Base-by-base conservation (phyloP, 495 filamentous ascomycete species). In the Daldinia childiae region DNA sequence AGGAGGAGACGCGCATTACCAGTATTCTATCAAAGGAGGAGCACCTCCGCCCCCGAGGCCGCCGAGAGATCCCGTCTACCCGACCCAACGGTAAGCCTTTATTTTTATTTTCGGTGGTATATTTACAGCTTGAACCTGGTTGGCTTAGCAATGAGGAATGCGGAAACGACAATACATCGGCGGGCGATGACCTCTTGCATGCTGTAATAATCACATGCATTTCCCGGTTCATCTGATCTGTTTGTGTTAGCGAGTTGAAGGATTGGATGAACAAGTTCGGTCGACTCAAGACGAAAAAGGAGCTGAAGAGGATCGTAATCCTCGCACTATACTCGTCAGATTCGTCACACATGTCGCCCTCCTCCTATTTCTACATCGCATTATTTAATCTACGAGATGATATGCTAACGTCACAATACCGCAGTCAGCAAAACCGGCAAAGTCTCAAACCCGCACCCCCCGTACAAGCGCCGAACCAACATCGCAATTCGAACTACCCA, bases 401-500 rank as follows among this genome's bases (percentile, higher is more conserved):
- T 74, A 74, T 74, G 71, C 76, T 76, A 66, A 78, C 71, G 45
- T 60, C 65, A 24, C 51, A 21, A 7, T 56, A 69, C 70, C 54
- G 61, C 61, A 76, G 76, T 64, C 62, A 70, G 41, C 68, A 62
- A 24, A 62, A 71, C 5, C 62, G 38, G 21, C 65, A 70, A 21
- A 68, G 19, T 38, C 45, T 64, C 43, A 34, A 66, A 36, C 45
- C 66, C 7, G 66, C 76, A n/a, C 77, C 78, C 26, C 65, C 78
- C 24, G 74, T 76, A 11, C 78, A 75, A 61, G 64, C 79, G 52
- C 78, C 78, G 15, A 70, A 77, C 45, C 68, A 63, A 24, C 55
- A 76, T 30, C 82, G 79, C 61, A 74, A 74, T 21, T 73, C 80
- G 4, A 74, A 63, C 56, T 71, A 72, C 58, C 71, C 72, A 29